Percentiles rank a stretch among this genome's conserved stretches.
Conservation (phyloP, 2,329 filamentous ascomycete species). For the Ascochyta lentis region DNA sequence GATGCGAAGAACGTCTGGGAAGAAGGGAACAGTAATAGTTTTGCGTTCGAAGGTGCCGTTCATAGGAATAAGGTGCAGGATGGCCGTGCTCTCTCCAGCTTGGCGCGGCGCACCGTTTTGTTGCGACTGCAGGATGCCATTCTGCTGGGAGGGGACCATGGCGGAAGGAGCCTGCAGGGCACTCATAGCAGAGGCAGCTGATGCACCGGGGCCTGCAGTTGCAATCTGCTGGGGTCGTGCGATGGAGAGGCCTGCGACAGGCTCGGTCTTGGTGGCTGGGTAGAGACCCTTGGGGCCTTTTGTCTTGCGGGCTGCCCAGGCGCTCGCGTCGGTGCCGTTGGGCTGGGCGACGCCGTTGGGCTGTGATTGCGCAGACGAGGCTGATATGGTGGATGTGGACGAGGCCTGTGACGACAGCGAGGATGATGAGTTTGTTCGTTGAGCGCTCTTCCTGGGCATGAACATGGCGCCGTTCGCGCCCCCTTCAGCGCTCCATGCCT, state of each 20-base stretch:
- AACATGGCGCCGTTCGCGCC: slow-evolving; percentile 75
- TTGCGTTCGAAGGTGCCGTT: slow-evolving; percentile 98
- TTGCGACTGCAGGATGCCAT: slow-evolving; percentile 65
- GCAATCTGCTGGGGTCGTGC: slow-evolving; percentile 68
- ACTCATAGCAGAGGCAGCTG: slow-evolving; percentile 67
- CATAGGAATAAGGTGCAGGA: slow-evolving; percentile 85
- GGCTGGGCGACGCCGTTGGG: slow-evolving; percentile 64
- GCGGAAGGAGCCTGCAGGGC: slow-evolving; percentile 68
- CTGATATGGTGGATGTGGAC: slow-evolving; percentile 69
- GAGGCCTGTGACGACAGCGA: slow-evolving; percentile 72
- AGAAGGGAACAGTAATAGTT: slow-evolving; percentile 90
- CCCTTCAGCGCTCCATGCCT: slow-evolving; percentile 68
- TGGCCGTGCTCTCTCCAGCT: slow-evolving; percentile 69
- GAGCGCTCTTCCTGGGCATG: slow-evolving; percentile 82
- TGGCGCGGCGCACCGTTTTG: slow-evolving; percentile 63
- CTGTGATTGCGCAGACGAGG: slow-evolving; percentile 65
- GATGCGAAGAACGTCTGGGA: slow-evolving; percentile 91
- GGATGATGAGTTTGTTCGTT: slow-evolving; percentile 89
- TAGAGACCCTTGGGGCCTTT: slow-evolving; percentile 65
- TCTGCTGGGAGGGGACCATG: slow-evolving; percentile 72
- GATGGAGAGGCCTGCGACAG: slow-evolving; percentile 67
- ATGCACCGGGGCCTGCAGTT: slow-evolving; percentile 63
- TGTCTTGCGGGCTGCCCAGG: slow-evolving; percentile 56
- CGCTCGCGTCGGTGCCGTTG: slow-evolving; percentile 34
- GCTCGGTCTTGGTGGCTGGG: slow-evolving; percentile 70